Base-by-base conservation (phyloP, 129 eudicot genomes). In the Apium graveolens region DNA sequence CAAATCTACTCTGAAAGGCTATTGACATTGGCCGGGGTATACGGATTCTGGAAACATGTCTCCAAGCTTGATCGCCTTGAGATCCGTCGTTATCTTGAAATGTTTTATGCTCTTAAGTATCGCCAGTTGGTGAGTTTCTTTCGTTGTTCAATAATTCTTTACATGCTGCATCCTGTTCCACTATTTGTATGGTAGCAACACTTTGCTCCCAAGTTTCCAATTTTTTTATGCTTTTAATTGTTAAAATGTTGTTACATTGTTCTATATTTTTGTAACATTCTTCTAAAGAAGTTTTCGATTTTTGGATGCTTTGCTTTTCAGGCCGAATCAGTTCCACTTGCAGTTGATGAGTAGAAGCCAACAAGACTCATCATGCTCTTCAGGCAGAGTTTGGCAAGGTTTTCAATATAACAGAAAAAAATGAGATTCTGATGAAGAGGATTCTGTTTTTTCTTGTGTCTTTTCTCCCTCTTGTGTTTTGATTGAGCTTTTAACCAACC, bases 261-360 rank as follows among this genome's bases (percentile, higher is more conserved):
- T 38, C 72, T n/a, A 24, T 57, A 57, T 57, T 57, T n/a, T n/a
- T 31, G 31, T 9, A 57, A 57, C 69, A 71, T 38, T 45, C 29
- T 73, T 66, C 49, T 11, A 34, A 43, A 5, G 24, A 43, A 43
- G 24, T 73, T 12, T 24, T 3, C 24, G 6, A 39, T 20, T 0
- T 39, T 21, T n/a, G 27, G 32, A 20, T 43, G 37, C 7, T 12
- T 72, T 13, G 38, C 0, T 39, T 75, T 82, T 34, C 84, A 92
- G 97, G 97, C 97, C 70, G 97, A 86, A 72, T 85, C 91, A 53
- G 96, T 92, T 83, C 97, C 96, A 7, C 79, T 84, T 80, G 97
- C 97, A 69, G 87, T 78, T 27, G 89, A 83, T 70, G 73, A 89
- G 89, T 87, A 77, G 78, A 78, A 21, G 73, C 44, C 44, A 55